Evolutionary conservation across 257 asterid genomes (phyloP).

Genomic region (Ligustrum vulgare): DNA sequence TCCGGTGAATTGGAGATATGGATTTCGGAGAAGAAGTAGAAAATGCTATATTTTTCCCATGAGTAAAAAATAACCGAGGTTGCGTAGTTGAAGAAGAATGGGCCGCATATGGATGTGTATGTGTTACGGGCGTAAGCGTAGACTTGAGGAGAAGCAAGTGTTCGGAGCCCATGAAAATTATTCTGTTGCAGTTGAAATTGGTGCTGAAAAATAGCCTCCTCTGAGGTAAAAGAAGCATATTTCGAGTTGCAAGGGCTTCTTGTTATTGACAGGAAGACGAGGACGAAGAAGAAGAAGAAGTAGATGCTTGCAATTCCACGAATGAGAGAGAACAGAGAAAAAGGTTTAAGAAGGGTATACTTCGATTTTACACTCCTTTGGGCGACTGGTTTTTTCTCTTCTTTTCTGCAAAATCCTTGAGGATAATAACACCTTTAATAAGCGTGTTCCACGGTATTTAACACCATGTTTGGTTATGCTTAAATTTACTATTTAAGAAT

Average conservation of each 20-base stretch:
- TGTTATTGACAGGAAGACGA: neutral
- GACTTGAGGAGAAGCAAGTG: slow-evolving; percentile 40
- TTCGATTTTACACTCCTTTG: neutral
- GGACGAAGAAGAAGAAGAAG: neutral
- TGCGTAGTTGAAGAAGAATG: slow-evolving; percentile 14
- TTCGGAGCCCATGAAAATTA: slow-evolving; percentile 40
- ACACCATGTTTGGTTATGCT: neutral
- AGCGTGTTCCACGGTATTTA: too few relatives aligned
- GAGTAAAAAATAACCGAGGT: slow-evolving; percentile 9
- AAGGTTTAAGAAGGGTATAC: slow-evolving; percentile 25
- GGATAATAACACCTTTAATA: too few relatives aligned
- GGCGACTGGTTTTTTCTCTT: neutral
- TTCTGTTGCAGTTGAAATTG: slow-evolving; percentile 12
- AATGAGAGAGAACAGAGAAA: neutral
- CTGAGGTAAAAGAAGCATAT: slow-evolving; percentile 39
- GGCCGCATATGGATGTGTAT: slow-evolving; percentile 6
- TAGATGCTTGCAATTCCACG: slow-evolving; percentile 28
- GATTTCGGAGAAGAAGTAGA: slow-evolving; percentile 35
- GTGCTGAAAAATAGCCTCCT: slow-evolving; percentile 25
- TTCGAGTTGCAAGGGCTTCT: neutral
- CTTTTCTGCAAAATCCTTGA: neutral
- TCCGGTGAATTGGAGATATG: slow-evolving; percentile 35
- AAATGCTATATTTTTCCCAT: slow-evolving; percentile 24
- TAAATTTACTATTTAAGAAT: neutral
- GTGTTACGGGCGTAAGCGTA: slow-evolving; percentile 25